These are phyloP conservation scores for Xylaria sp. DNA, from an alignment of 2,329 filamentous ascomycete genomes.

Conservation along the genomic window DNA sequence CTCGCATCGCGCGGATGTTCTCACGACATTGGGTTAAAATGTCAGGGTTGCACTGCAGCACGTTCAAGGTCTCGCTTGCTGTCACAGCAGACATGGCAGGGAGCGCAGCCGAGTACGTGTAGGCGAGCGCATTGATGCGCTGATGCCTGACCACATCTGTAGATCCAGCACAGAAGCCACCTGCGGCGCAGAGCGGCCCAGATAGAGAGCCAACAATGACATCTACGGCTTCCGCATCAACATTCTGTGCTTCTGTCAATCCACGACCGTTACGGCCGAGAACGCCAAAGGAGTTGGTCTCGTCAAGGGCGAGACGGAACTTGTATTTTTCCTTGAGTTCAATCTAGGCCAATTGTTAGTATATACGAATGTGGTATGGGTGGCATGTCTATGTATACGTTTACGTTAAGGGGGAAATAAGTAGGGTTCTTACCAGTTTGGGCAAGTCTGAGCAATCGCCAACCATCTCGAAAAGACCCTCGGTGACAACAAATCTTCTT, in stretches of 20 bases:
- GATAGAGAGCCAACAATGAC: slow-evolving; percentile 97
- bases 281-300: slow-evolving; percentile 97
- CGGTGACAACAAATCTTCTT: slow-evolving; percentile 93
- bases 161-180: slow-evolving; percentile 93
- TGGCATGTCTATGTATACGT: not conserved
- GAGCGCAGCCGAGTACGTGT: slow-evolving; percentile 94
- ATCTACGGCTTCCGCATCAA: slow-evolving; percentile 91
- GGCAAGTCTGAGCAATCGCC: slow-evolving; percentile 88
- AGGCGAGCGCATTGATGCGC: slow-evolving; percentile 89
- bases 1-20: slow-evolving; percentile 85
- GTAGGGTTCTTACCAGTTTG: slow-evolving; percentile 70
- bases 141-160: slow-evolving; percentile 96
- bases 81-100: slow-evolving; percentile 96
- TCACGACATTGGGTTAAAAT: slow-evolving; percentile 83
- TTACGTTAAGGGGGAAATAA: slow-evolving; percentile 32
- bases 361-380: not conserved
- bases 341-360: slow-evolving; percentile 62
- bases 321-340: slow-evolving; percentile 97
- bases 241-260: slow-evolving; percentile 95
- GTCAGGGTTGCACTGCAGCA: slow-evolving; percentile 89
- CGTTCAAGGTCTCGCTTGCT: slow-evolving; percentile 86
- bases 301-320: slow-evolving; percentile 96
- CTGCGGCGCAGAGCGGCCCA: slow-evolving; percentile 89
- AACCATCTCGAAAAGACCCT: slow-evolving; percentile 90
- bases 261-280: slow-evolving; percentile 91